Evolutionary conservation across 768 basidiomycete genomes (phyloP).

Genomic region (Paxillus involutus): DNA sequence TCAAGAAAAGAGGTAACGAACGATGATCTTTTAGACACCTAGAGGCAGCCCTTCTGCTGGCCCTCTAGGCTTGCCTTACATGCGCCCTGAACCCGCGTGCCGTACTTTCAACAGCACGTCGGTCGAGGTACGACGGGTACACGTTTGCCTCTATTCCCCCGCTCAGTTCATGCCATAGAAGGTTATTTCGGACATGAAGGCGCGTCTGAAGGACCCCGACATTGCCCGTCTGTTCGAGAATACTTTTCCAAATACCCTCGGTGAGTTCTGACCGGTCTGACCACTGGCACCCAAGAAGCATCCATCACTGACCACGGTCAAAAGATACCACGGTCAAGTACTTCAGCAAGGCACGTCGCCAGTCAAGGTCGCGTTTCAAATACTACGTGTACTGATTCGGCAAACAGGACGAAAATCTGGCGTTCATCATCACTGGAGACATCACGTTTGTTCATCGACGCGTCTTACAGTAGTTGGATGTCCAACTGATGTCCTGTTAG

Average conservation of each 20-base stretch:
- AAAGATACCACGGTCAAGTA: slow-evolving; percentile 80
- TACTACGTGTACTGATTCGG: slow-evolving; percentile 12
- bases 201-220: slow-evolving; percentile 72
- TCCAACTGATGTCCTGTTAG: slow-evolving; percentile 34
- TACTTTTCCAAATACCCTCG: slow-evolving; percentile 80
- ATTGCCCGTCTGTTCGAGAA: slow-evolving; percentile 79
- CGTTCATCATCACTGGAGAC: slow-evolving; percentile 82
- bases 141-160: neutral
- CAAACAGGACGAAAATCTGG: slow-evolving; percentile 61
- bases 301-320: neutral
- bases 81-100: slow-evolving; percentile 68
- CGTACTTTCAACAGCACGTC: slow-evolving; percentile 75
- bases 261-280: slow-evolving; percentile 34
- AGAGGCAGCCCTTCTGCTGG: slow-evolving; percentile 64
- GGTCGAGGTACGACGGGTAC: slow-evolving; percentile 56
- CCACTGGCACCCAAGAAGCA: neutral
- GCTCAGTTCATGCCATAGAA: slow-evolving; percentile 38
- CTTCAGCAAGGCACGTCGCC: slow-evolving; percentile 51
- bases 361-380: neutral
- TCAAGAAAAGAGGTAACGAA: slow-evolving; percentile 7
- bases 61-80: slow-evolving; percentile 63
- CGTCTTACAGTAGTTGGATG: neutral
- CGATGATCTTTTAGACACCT: slow-evolving; percentile 39
- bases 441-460: slow-evolving; percentile 55
- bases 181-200: slow-evolving; percentile 74